Evolutionary conservation across 169 alveolate genomes (phyloP).

Genomic region (Cystoisospora suis): DNA sequence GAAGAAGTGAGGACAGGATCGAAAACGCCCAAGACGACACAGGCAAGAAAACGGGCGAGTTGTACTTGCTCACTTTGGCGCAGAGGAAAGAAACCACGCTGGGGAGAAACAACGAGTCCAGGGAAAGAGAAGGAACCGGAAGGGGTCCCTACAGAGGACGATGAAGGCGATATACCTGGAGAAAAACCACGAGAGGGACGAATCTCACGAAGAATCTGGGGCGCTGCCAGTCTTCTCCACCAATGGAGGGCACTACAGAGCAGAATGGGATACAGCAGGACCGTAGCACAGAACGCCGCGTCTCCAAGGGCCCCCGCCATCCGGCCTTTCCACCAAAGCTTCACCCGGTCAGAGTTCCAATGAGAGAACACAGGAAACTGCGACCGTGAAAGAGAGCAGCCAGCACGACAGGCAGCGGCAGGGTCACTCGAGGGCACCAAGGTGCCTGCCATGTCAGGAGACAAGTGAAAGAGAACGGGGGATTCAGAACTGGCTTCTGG

Average conservation of each 20-base stretch:
- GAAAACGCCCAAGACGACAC: not conserved
- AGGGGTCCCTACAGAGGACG: not conserved
- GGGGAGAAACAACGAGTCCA: not conserved
- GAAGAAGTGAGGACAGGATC: not conserved
- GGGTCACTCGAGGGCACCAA: too few species aligned
- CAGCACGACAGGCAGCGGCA: too few species aligned
- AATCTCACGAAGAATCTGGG: not conserved
- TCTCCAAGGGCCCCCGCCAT: not conserved
- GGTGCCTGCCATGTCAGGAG: too few species aligned
- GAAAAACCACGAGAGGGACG: not conserved
- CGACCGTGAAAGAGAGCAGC: too few species aligned
- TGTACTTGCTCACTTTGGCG: not conserved
- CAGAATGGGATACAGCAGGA: not conserved
- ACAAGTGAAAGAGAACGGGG: too few species aligned
- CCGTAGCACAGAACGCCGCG: conserved; percentile 43
- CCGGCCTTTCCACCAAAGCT: not conserved
- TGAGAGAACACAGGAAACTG: not conserved
- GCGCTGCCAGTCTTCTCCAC: not conserved
- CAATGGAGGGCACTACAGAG: not conserved
- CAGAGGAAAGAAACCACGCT: not conserved
- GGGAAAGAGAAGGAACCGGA: not conserved
- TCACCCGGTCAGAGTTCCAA: not conserved
- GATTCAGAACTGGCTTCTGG: too few species aligned
- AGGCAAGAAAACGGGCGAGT: not conserved
- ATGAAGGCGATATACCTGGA: not conserved